A percentile compares a stretch with the other conserved stretches of the same genome.
phyloP scores from a whole-genome alignment of 169 alveolate genomes.

The Eimeria brunetti region DNA sequence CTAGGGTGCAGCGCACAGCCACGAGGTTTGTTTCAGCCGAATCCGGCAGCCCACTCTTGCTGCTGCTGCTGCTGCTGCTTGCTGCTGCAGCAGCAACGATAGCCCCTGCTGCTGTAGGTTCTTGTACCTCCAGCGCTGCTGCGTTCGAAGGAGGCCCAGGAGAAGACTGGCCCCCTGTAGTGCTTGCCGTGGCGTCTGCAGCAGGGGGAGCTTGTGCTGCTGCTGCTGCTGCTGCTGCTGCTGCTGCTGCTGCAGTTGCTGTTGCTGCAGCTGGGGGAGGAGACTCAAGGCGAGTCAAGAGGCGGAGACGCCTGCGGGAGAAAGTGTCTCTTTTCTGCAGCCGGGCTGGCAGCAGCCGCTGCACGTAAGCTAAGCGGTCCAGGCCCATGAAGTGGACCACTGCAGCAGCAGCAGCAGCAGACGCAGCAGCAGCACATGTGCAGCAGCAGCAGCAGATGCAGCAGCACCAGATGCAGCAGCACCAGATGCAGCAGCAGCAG shows the following conservation, averaged over 20 bases:
- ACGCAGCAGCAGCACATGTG: slow-evolving; percentile 72
- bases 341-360: slow-evolving; percentile 57
- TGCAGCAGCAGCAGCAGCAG: slow-evolving; percentile 59
- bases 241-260: slow-evolving; percentile 18
- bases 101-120: not conserved
- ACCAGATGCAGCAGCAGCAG: too few relatives aligned
- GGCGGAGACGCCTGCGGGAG: slow-evolving; percentile 35
- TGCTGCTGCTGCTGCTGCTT: slow-evolving; percentile 39
- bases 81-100: slow-evolving; percentile 9
- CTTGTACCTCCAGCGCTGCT: not conserved
- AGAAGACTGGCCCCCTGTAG: not conserved
- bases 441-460: slow-evolving; percentile 79
- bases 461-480: slow-evolving; percentile 51
- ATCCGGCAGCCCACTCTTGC: slow-evolving; percentile 13
- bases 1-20: not conserved
- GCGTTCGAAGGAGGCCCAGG: not conserved
- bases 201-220: not conserved
- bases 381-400: slow-evolving; percentile 47
- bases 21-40: not conserved
- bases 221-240: not conserved
- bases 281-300: slow-evolving; percentile 16
- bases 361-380: slow-evolving; percentile 69
- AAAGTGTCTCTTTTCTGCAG: not conserved
- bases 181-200: not conserved
- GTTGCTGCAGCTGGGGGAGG: slow-evolving; percentile 3